These are phyloP conservation scores for Microdochium paspali DNA, from an alignment of 2,329 filamentous ascomycete species.

Conservation along the genomic window DNA sequence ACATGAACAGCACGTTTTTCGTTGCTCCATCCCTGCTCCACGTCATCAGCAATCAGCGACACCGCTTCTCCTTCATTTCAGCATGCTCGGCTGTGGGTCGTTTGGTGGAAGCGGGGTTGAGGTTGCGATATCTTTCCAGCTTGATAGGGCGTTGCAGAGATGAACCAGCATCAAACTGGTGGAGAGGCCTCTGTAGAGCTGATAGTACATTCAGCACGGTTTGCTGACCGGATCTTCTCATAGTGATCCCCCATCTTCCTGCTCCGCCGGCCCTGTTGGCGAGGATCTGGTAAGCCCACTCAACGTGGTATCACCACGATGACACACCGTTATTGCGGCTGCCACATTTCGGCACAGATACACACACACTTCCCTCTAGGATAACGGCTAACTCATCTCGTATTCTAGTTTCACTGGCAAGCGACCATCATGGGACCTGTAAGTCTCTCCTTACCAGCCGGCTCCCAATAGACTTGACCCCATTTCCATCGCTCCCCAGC, in stretches of 20 bases:
- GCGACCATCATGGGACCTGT: slow-evolving; percentile 99
- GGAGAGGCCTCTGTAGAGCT: not conserved
- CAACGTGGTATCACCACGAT: not conserved
- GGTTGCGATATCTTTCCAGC: not conserved
- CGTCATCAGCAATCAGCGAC: not conserved
- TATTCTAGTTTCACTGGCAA: slow-evolving; percentile 93
- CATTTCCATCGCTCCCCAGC: no score
- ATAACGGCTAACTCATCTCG: slow-evolving; percentile 19
- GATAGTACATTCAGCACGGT: not conserved
- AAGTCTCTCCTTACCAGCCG: slow-evolving; percentile 35
- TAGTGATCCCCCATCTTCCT: slow-evolving; percentile 96
- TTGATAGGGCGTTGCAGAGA: not conserved
- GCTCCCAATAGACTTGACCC: not conserved
- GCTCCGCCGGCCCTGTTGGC: slow-evolving; percentile 92
- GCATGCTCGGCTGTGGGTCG: not conserved
- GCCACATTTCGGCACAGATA: slow-evolving; percentile 23
- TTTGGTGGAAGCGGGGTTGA: not conserved
- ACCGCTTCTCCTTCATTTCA: not conserved
- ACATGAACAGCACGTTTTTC: slow-evolving; percentile 6
- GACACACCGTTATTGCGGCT: not conserved
- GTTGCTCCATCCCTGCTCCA: slow-evolving; percentile 4
- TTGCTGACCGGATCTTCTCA: slow-evolving; percentile 17
- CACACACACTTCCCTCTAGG: no score
- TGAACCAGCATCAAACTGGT: not conserved
- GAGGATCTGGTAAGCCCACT: slow-evolving; percentile 75